Percentiles rank a stretch among this genome's conserved stretches.
phyloP scores from a whole-genome alignment of 495 filamentous ascomycete species.

The Saxispiralis lemnorum region DNA sequence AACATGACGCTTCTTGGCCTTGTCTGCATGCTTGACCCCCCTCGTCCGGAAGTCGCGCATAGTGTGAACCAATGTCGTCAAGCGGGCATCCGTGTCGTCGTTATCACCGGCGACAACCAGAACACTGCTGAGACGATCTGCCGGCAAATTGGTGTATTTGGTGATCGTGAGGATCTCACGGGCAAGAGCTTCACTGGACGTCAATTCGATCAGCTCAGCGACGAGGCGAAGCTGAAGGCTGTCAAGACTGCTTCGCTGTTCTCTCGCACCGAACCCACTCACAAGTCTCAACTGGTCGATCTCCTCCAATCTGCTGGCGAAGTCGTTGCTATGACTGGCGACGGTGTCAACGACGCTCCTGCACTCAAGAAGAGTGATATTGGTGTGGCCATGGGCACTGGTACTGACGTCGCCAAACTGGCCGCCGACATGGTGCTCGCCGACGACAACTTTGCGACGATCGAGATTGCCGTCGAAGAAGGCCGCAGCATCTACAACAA shows the following conservation, averaged over 20 bases:
- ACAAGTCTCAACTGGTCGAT: slow-evolving; percentile 94
- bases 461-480: slow-evolving; percentile 89
- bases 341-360: slow-evolving; percentile 97
- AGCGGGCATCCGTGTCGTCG: slow-evolving; percentile 90
- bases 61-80: slow-evolving; percentile 78
- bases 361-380: slow-evolving; percentile 98
- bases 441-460: slow-evolving; percentile 98
- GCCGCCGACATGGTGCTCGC: slow-evolving; percentile 98
- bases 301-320: slow-evolving; percentile 82
- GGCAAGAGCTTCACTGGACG: slow-evolving; percentile 92
- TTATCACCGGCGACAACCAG: slow-evolving; percentile 95
- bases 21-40: slow-evolving; percentile 92
- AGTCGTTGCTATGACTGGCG: slow-evolving; percentile 98
- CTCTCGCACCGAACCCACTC: slow-evolving; percentile 86
- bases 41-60: slow-evolving; percentile 75
- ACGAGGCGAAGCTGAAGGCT: slow-evolving; percentile 60
- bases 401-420: slow-evolving; percentile 91
- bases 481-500: slow-evolving; percentile 98
- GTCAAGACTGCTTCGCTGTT: slow-evolving; percentile 79
- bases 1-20: slow-evolving; percentile 86
- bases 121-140: slow-evolving; percentile 97
- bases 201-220: slow-evolving; percentile 75
- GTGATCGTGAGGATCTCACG: slow-evolving; percentile 56
- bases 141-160: slow-evolving; percentile 90
- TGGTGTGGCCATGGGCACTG: slow-evolving; percentile 96